A percentile compares a stretch with the other conserved stretches of the same genome.
Evolutionary conservation across 1,139 yeast species (phyloP).

Genomic region (Zygosaccharomyces pseudobailii): DNA sequence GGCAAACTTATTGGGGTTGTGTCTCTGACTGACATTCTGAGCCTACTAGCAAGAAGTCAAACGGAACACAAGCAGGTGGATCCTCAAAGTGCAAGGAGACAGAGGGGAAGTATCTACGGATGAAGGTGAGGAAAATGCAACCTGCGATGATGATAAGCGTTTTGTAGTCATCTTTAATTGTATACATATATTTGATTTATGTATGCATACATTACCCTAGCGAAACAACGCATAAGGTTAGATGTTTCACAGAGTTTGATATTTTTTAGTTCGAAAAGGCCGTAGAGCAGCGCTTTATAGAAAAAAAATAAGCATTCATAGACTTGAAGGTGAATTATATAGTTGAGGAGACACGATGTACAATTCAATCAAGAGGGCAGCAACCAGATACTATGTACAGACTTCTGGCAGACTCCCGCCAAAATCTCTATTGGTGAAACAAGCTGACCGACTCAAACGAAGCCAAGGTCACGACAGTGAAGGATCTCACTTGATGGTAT

Average conservation of each 20-base stretch:
- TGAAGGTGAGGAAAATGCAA: neutral
- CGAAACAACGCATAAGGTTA: neutral
- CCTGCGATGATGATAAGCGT: neutral
- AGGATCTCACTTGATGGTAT: constrained; percentile 14
- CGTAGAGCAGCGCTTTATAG: too few relatives aligned
- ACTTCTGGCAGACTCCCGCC: constrained; percentile 8
- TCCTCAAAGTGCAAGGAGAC: constrained; percentile 80
- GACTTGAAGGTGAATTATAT: too few relatives aligned
- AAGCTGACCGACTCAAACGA: constrained; percentile 11
- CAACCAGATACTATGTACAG: neutral
- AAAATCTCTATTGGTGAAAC: constrained; percentile 13
- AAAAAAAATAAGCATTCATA: too few relatives aligned
- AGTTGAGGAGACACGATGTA: neutral
- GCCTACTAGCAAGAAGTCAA: constrained; percentile 68
- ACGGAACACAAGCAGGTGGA: constrained; percentile 62
- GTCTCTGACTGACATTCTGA: constrained; percentile 82
- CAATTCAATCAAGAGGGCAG: neutral
- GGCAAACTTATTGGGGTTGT: constrained; percentile 87
- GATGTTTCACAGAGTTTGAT: too few relatives aligned
- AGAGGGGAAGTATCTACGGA: constrained; percentile 48
- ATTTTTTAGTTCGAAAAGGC: too few relatives aligned
- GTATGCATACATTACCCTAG: neutral
- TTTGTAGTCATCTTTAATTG: neutral
- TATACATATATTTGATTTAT: neutral
- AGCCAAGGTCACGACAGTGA: constrained; percentile 3